Evolutionary conservation across 352 stramenopile genomes (phyloP).

Genomic region (Pythium oligandrum): DNA sequence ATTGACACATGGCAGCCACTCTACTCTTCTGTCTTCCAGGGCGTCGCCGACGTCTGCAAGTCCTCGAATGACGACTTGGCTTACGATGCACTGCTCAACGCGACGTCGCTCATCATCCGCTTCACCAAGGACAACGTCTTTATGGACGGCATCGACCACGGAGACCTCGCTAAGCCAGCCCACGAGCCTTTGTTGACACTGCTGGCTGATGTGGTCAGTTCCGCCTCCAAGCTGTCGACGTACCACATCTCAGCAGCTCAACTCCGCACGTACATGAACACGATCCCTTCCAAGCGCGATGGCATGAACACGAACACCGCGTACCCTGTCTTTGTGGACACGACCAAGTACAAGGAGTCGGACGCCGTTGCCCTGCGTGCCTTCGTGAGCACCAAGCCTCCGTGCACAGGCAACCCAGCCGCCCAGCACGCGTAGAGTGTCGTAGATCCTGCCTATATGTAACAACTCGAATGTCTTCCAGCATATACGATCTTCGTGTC

Average conservation of each 20-base stretch:
- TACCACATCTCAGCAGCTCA: slow-evolving; percentile 29
- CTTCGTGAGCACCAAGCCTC: slow-evolving; percentile 12
- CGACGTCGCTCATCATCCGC: slow-evolving; percentile 45
- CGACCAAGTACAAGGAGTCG: slow-evolving; percentile 32
- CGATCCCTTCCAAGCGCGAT: slow-evolving; percentile 49
- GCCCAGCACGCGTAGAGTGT: too few relatives aligned
- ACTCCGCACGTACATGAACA: slow-evolving; percentile 52
- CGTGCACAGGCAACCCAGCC: too few relatives aligned
- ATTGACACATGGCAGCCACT: slow-evolving; percentile 28
- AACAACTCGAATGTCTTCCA: too few relatives aligned
- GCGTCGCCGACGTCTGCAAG: slow-evolving; percentile 27
- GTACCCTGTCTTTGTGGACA: slow-evolving; percentile 52
- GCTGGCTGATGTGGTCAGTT: slow-evolving; percentile 34
- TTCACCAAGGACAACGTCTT: slow-evolving; percentile 74
- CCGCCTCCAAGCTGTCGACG: slow-evolving; percentile 16
- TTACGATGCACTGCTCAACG: slow-evolving; percentile 41
- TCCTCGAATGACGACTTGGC: slow-evolving; percentile 1
- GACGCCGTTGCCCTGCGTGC: slow-evolving; percentile 27
- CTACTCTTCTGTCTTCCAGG: slow-evolving; percentile 27
- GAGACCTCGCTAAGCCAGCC: slow-evolving; percentile 19
- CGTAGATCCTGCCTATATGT: too few relatives aligned
- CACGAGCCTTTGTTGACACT: slow-evolving; percentile 29
- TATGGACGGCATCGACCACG: slow-evolving; percentile 29
- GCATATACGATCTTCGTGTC: too few relatives aligned
- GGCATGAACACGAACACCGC: slow-evolving; percentile 43